phyloP scores from a whole-genome alignment of 257 asterid genomes.

The Coffea canephora region DNA sequence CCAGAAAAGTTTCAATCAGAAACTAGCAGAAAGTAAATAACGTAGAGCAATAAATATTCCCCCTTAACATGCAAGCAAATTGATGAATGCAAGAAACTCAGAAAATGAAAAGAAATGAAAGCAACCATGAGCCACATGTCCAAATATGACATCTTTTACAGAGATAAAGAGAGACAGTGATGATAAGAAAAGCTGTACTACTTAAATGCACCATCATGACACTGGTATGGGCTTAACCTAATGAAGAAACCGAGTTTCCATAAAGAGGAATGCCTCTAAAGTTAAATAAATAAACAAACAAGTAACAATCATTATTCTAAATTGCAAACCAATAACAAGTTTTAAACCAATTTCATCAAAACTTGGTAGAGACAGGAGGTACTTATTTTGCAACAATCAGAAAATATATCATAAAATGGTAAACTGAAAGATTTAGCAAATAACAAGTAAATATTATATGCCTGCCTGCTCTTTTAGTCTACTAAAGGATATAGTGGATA shows the following conservation, averaged over 20 bases:
- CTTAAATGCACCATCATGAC: not conserved
- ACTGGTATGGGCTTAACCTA: not conserved
- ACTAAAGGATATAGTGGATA: not conserved
- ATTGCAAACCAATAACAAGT: not conserved
- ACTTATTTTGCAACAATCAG: not conserved
- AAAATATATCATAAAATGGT: too few relatives aligned
- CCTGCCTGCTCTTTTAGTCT: not conserved
- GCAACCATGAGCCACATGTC: not conserved
- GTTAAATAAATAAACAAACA: not conserved
- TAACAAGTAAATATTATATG: not conserved
- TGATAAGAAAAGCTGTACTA: not conserved
- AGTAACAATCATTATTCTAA: not conserved
- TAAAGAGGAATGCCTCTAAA: not conserved
- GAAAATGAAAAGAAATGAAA: not conserved
- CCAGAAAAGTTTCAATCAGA: not conserved
- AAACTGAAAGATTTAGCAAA: not conserved
- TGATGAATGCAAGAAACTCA: not conserved
- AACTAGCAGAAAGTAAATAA: not conserved
- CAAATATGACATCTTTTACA: not conserved
- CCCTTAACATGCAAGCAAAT: not conserved
- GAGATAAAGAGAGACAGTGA: not conserved
- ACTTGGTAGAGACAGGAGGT: not conserved
- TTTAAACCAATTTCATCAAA: not conserved
- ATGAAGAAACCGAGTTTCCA: not conserved
- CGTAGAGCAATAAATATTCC: not conserved